Base-by-base conservation (phyloP, 805 yeast species). In the Saccharomycopsis fodiens region DNA sequence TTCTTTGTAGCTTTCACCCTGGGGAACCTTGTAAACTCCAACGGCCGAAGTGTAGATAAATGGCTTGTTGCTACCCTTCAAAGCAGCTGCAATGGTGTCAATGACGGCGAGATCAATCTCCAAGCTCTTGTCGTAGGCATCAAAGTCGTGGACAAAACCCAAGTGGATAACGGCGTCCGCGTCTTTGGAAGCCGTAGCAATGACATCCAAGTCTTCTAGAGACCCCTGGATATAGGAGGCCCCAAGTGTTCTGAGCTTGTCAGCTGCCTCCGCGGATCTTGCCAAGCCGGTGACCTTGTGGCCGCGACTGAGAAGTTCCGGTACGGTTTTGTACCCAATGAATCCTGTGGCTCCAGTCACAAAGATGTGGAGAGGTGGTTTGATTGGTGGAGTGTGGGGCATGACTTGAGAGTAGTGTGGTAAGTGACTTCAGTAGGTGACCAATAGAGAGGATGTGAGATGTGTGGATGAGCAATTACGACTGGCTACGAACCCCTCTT, bases 161-260 rank as follows among this genome's bases (percentile, higher is more conserved):
- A 64, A 47, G 44, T 67, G 72, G n/a, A 66, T 39, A 13, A 63
- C 62, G 7, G 61, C 72, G 44, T 69, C 73, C 7, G 60, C 44
- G 37, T 54, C 55, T 6, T 44, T 21, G 8, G 66, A 61, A 3
- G 54, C 61, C 38, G 58, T 49, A 19, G 45, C 53, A 12, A 69
- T 52, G 2, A 53, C 31, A 0, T 64, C 67, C 2, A 57, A 23
- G 36, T 60, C 60, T 12, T 48, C 47, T 2, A 68, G 48, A 10
- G 50, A 56, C 19, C 72, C 73, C n/a, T 45, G 39, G 17, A 65
- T 42, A 3, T 57, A 53, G 20, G 47, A 32, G 8, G 54, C 57
- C 7, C 64, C 68, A n/a, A 55, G 32, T 1, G 47, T 32, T 15
- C 44, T 19, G 16, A 66, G 35, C 39, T 58, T 59, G 13, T 45